A percentile compares a stretch with the other conserved stretches of the same genome.
Evolutionary conservation across 371 early-diverging fungal species (phyloP).

Genomic region (Cladochytrium tenue): DNA sequence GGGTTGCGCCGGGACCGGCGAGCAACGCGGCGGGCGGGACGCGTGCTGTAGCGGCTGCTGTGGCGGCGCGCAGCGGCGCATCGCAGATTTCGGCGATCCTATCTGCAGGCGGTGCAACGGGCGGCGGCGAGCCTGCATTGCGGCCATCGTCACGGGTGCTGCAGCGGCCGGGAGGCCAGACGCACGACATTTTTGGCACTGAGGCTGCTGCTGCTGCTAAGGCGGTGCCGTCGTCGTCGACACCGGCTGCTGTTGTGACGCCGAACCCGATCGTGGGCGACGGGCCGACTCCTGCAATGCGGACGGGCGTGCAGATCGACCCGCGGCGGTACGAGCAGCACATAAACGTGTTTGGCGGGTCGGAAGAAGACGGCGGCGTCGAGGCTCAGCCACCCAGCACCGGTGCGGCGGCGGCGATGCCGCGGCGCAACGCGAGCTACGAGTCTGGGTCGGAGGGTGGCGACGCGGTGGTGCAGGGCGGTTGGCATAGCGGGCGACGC

Average conservation of each 20-base stretch:
- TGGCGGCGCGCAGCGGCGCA: too few species aligned
- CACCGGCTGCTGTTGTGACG: neutral
- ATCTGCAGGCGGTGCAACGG: neutral
- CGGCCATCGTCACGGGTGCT: constrained; percentile 46
- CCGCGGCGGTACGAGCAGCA: constrained; percentile 22
- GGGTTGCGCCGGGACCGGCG: too few species aligned
- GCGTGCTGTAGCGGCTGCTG: too few species aligned
- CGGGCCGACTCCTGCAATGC: neutral
- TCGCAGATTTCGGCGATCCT: neutral
- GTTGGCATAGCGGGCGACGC: too few species aligned
- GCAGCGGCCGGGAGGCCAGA: constrained; percentile 41
- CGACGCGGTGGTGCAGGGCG: too few species aligned
- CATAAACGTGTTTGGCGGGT: constrained; percentile 12
- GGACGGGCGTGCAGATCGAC: constrained; percentile 19
- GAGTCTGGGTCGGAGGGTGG: too few species aligned
- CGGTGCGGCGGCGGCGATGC: too few species aligned
- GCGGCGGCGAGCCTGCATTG: constrained; percentile 4
- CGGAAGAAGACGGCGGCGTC: constrained; percentile 8
- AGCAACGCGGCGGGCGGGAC: too few species aligned
- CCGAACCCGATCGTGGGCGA: neutral
- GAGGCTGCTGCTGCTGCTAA: constrained; percentile 4
- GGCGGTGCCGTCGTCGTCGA: neutral
- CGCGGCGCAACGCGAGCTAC: too few species aligned
- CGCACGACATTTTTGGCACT: constrained; percentile 33
- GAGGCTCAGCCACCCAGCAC: too few species aligned